Conservation (phyloP, 2,329 filamentous ascomycete genomes). For the Cadophora gregata region DNA sequence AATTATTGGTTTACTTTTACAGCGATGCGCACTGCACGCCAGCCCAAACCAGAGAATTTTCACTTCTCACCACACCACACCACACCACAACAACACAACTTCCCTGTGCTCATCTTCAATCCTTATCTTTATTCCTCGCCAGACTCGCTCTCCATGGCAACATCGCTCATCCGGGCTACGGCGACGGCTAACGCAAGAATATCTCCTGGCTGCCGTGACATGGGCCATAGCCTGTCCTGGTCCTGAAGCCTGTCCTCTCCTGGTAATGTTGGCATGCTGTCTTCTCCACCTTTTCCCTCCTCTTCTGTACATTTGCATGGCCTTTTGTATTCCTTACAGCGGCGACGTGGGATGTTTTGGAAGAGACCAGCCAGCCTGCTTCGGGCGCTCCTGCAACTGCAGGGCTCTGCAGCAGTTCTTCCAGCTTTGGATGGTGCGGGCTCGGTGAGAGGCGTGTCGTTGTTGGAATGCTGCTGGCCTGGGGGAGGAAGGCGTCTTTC, state of each 20-base stretch:
- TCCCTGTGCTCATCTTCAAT: background rate
- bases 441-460: conserved; percentile 5
- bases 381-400: conserved; percentile 13
- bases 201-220: conserved; percentile 8
- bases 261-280: background rate
- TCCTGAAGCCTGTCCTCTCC: background rate
- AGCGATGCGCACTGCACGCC: background rate
- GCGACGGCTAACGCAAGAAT: conserved; percentile 11
- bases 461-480: conserved; percentile 7
- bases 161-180: conserved; percentile 7
- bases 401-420: conserved; percentile 18
- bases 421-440: conserved; percentile 1
- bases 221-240: conserved; percentile 6
- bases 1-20: conserved; percentile 2
- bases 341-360: conserved; percentile 38
- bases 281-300: conserved; percentile 1
- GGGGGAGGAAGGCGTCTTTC: conserved; percentile 6
- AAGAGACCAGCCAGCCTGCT: conserved; percentile 15
- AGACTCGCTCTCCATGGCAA: conserved; percentile 8
- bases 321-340: conserved; percentile 21
- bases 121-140: conserved; percentile 4
- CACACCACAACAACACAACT: background rate
- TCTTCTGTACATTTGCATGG: conserved; percentile 2
- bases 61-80: conserved; percentile 5
- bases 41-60: conserved; percentile 7